Evolutionary conservation across 2,329 filamentous ascomycete species (phyloP).

Genomic region (Pseudohalonectria lignicola): DNA sequence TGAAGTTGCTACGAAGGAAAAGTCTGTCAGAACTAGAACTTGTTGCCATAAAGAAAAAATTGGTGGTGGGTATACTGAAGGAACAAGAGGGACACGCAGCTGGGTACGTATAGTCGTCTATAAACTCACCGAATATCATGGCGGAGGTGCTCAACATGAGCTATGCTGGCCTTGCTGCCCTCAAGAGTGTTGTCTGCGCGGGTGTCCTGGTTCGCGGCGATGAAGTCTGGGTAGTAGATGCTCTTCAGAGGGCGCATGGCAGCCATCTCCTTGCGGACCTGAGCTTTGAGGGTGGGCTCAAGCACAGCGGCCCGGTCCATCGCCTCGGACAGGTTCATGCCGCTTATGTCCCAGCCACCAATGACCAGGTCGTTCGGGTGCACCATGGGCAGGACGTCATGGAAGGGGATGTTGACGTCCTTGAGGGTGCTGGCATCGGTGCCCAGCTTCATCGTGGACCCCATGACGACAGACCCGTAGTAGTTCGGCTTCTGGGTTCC

Average conservation of each 20-base stretch:
- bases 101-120: too few species aligned
- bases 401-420: constrained; percentile 95
- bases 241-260: constrained; percentile 80
- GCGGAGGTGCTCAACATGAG: constrained; percentile 86
- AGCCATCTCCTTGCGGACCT: constrained; percentile 88
- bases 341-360: constrained; percentile 96
- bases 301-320: constrained; percentile 96
- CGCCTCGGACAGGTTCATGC: constrained; percentile 75
- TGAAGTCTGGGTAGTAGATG: constrained; percentile 99
- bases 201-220: constrained; percentile 95
- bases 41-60: too few species aligned
- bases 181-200: constrained; percentile 84
- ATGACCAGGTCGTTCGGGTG: constrained; percentile 93
- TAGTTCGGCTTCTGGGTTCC: constrained; percentile 82
- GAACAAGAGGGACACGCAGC: too few species aligned
- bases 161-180: constrained; percentile 73
- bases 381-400: constrained; percentile 87
- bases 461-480: constrained; percentile 96
- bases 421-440: constrained; percentile 71
- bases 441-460: constrained; percentile 93
- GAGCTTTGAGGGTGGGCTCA: constrained; percentile 83
- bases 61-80: too few species aligned
- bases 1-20: constrained; percentile 59
- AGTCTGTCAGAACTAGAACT: constrained; percentile 8
- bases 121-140: constrained; percentile 79